Base-by-base conservation (phyloP, 345 rosid species). In the Limnanthes douglasii region DNA sequence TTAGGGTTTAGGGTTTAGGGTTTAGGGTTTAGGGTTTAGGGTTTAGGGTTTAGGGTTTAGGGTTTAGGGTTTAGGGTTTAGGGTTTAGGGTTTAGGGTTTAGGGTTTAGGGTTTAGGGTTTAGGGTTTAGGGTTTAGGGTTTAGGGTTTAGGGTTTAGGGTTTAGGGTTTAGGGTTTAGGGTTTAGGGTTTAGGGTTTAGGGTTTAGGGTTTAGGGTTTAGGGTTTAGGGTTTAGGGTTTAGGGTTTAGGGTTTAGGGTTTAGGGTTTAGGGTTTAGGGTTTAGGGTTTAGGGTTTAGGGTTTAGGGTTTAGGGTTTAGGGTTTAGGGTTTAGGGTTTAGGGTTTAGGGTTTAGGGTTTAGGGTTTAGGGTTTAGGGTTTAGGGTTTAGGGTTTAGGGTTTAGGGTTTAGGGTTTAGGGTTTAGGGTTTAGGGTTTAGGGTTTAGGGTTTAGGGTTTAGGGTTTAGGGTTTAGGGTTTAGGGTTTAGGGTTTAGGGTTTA, bases 291-390 rank as follows among this genome's bases (percentile, higher is more conserved):
- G 51, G 53, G n/a, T n/a, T 35, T 48, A 35, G 39, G 39, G 39
- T 35, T 35, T 48, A 14, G 20, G 45, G 53, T 38, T 48, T 48
- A 15, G 45, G 53, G 53, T 48, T 48, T 38, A 38, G 53, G 53
- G 53, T 48, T 48, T 38, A 38, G 45, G 53, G 45, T 29, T 38
- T 28, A 48, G 45, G 53, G 45, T 48, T 48, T 48, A 48, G 45
- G 53, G 51, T 37, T 47, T 47, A 47, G 37, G 53, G n/a, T 38
- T 47, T 46, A 34, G 42, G 53, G 53, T 19, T 37, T 37, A 37
- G 35, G 45, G 43, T 37, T 47, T 37, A 47, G 35, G 45, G 53
- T 37, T 37, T 15, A 16, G 21, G 37, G 37, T 34, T 34, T 34
- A 16, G 38, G 38, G 38, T 34, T 34, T 34, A 34, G 20, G 37